Evolutionary conservation across 2,329 filamentous ascomycete genomes (phyloP), one percentile per base, ranked within the genome.

Genomic region (Diplodia corticola): DNA sequence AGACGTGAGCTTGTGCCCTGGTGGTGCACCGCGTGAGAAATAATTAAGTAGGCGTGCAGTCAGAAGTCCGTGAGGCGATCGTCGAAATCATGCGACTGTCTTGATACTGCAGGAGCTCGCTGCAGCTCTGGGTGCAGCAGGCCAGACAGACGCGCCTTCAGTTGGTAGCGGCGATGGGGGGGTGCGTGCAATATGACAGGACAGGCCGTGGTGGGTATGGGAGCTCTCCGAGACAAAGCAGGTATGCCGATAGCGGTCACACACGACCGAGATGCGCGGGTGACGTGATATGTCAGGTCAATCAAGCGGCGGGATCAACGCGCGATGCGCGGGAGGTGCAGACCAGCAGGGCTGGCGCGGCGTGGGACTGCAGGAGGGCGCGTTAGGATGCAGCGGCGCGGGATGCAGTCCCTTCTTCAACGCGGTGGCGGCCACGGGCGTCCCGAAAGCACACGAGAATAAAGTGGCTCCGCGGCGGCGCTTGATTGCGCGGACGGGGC

Each of bases 231-330:
- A 68, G 63, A 69, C 67, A 70, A 72, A 72, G 71, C 71, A 72
- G 69, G 71, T 70, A 63, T 70, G 64, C 71, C 72, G 72, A 74
- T 68, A 68, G 69, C 64, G 50, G 57, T 44, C 49, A 61, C 49
- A 66, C 57, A 61, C 40, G 28, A 4, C 57, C 44, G n/a, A 4
- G 44, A 17, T 59, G 69, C 68, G 71, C 68, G 69, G 72, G 70
- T 72, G 69, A 72, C 71, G 69, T 68, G 67, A 70, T 70, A 61
- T 61, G 57, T 61, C 57, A 61, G 57, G 57, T 61, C 57, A 61
- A 61, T 61, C 40, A 44, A 61, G 57, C 57, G 57, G 57, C 57
- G 57, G 57, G 57, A 61, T 61, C 57, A 49, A 61, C 57, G 57
- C 55, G 48, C 40, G 57, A 61, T 61, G 57, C 57, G 55, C 55